A percentile compares a stretch with the other conserved stretches of the same genome.
Conservation (phyloP, 805 yeast genomes). For the Zygosaccharomyces bailii region DNA sequence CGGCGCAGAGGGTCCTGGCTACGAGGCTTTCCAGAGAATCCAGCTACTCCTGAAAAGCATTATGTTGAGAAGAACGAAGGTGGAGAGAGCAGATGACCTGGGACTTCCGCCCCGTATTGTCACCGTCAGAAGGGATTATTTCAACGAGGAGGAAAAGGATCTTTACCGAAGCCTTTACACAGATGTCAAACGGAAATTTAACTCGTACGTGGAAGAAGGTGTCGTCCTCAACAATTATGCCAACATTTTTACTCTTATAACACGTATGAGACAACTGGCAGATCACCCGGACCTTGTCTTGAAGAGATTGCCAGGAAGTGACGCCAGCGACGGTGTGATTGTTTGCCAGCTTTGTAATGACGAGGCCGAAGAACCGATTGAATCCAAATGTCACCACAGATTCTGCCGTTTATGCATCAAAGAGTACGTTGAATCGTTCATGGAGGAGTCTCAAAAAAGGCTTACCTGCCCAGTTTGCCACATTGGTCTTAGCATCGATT, state of each 20-base stretch:
- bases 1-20: conserved; percentile 81
- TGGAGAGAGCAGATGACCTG: conserved; percentile 94
- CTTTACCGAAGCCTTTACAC: conserved; percentile 82
- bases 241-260: conserved; percentile 90
- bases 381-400: conserved; percentile 87
- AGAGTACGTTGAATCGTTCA: conserved; percentile 80
- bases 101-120: conserved; percentile 97
- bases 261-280: conserved; percentile 96
- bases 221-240: conserved; percentile 96
- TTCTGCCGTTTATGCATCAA: conserved; percentile 90
- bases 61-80: conserved; percentile 91
- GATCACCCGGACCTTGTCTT: conserved; percentile 97
- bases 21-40: conserved; percentile 70
- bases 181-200: conserved; percentile 82
- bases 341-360: conserved; percentile 95
- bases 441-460: conserved; percentile 51
- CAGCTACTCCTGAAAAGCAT: conserved; percentile 70
- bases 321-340: conserved; percentile 46
- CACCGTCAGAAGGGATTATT: conserved; percentile 78
- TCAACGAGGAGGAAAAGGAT: conserved; percentile 94
- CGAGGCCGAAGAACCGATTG: conserved; percentile 96
- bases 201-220: conserved; percentile 92
- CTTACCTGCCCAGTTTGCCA: conserved; percentile 96
- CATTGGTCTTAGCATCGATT: conserved; percentile 84
- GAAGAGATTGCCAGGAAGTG: conserved; percentile 52